A percentile compares a stretch with the other conserved stretches of the same genome.
Conservation (phyloP, 306 rosid genomes). For the Pueraria montana region DNA sequence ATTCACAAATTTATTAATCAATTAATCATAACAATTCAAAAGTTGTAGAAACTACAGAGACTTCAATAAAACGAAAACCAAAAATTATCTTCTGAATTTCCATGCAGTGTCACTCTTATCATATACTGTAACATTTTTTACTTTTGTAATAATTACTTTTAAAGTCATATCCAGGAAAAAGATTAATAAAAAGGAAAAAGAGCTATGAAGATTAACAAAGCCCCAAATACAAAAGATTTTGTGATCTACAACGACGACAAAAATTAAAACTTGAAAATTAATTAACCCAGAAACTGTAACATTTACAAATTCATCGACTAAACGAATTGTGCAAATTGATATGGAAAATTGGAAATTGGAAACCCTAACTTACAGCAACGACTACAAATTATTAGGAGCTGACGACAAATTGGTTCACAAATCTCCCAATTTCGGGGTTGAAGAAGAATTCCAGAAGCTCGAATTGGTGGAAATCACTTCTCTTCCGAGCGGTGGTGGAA, state of each 20-base stretch:
- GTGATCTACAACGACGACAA: not conserved
- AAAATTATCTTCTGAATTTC: not conserved
- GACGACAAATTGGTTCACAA: conserved; percentile 5
- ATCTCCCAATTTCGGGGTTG: not conserved
- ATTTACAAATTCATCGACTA: not conserved
- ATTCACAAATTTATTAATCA: not conserved
- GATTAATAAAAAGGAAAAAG: not conserved
- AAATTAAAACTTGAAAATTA: conserved; percentile 1
- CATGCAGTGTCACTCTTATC: not conserved
- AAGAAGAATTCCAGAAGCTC: not conserved
- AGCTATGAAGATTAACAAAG: not conserved
- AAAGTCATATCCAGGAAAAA: not conserved
- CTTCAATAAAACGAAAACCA: not conserved
- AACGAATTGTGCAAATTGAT: not conserved
- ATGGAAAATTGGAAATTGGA: conserved; percentile 23
- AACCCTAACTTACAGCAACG: conserved; percentile 47
- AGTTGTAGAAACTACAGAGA: conserved; percentile 12
- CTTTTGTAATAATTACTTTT: not conserved
- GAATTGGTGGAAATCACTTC: no score
- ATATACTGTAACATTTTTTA: not conserved
- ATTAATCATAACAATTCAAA: not conserved
- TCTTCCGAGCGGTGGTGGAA: no score
- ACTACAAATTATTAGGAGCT: conserved; percentile 15
- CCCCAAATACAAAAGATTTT: not conserved
- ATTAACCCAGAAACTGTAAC: not conserved